Percentiles rank a stretch among this genome's conserved stretches.
Conservation (phyloP, 202 grass and related monocot genomes). For the Setaria viridis region DNA sequence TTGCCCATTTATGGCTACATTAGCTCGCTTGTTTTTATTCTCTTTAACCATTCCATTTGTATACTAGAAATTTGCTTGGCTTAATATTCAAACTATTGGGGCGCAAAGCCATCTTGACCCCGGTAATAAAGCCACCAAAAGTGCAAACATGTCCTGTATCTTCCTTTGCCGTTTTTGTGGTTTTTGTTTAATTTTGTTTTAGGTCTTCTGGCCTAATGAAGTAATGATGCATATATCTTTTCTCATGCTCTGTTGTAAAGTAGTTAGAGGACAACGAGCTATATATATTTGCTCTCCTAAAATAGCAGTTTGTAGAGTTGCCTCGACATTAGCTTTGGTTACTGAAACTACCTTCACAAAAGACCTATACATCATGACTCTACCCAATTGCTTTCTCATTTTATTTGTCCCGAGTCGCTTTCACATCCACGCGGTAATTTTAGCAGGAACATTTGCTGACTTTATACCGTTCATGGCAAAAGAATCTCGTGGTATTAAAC, state of each 20-base stretch:
- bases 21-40: conserved; percentile 43
- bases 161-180: not conserved
- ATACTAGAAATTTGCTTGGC: conserved; percentile 56
- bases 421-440: not conserved
- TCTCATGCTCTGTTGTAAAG: conserved; percentile 15
- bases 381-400: conserved; percentile 5
- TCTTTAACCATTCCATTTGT: conserved; percentile 62
- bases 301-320: not conserved
- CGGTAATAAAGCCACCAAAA: conserved; percentile 58
- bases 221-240: conserved; percentile 10
- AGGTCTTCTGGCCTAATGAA: conserved; percentile 22
- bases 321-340: conserved; percentile 20
- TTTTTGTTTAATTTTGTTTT: not conserved
- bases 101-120: conserved; percentile 45
- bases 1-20: conserved; percentile 65
- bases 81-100: conserved; percentile 54
- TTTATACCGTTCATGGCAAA: not conserved
- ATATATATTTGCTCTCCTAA: conserved; percentile 20
- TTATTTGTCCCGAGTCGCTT: not conserved
- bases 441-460: not conserved
- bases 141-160: conserved; percentile 31
- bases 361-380: not conserved
- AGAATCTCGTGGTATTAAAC: not conserved
- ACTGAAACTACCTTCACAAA: not conserved
- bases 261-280: not conserved